phyloP scores from a whole-genome alignment of 139 green algal species.

The Pseudopediastrum boryanum region DNA sequence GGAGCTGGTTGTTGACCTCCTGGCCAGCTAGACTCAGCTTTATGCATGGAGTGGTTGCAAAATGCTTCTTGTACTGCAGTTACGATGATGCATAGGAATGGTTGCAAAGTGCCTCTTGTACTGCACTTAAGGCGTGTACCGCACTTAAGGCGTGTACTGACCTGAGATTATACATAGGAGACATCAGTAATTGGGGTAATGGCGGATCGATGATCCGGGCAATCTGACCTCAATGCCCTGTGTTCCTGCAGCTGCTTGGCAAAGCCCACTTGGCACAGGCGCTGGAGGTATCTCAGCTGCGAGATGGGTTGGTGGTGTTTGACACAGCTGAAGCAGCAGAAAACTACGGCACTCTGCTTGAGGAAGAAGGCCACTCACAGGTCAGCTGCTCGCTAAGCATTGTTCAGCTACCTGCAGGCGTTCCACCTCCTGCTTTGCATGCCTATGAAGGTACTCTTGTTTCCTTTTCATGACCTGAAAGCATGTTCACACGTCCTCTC shows the following conservation, averaged over 20 bases:
- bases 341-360: constrained; percentile 57
- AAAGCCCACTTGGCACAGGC: constrained; percentile 23
- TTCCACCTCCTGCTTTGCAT: too few relatives aligned
- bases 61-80: neutral
- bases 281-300: constrained; percentile 49
- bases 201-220: neutral
- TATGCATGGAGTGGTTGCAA: neutral
- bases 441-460: too few relatives aligned
- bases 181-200: neutral
- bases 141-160: neutral
- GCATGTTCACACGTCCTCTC: too few relatives aligned
- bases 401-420: too few relatives aligned
- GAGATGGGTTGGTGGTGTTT: constrained; percentile 73
- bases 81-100: neutral
- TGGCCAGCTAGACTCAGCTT: neutral
- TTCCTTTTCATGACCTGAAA: too few relatives aligned
- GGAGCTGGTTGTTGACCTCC: neutral
- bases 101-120: neutral
- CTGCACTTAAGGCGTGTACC: neutral
- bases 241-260: constrained; percentile 45
- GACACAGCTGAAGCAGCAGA: constrained; percentile 57
- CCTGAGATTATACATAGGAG: neutral
- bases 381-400: too few relatives aligned
- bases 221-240: neutral
- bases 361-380: constrained; percentile 48